A percentile compares a stretch with the other conserved stretches of the same genome.
These are phyloP conservation scores for Macrolepiota albuminosa DNA, from an alignment of 768 basidiomycete species.

Conservation along the genomic window DNA sequence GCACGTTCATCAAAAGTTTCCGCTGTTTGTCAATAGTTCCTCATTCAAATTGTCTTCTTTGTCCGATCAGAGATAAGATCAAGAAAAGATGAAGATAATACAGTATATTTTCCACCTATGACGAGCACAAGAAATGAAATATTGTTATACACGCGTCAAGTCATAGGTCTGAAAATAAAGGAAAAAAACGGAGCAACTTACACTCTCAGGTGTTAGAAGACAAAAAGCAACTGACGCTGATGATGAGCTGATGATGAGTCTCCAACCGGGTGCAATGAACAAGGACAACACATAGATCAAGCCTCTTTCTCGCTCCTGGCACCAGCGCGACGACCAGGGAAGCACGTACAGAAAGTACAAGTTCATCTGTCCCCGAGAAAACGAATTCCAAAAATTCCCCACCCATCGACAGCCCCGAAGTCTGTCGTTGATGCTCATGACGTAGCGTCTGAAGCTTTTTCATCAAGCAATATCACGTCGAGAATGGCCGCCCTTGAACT, in stretches of 20 bases:
- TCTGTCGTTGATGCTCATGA: not conserved
- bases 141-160: no score
- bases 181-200: no score
- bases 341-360: not conserved
- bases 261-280: no score
- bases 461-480: not conserved
- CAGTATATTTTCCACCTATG: no score
- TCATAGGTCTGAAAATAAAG: no score
- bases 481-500: not conserved
- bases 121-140: no score
- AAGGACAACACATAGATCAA: no score
- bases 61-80: constrained; percentile 29
- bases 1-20: not conserved
- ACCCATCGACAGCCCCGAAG: not conserved
- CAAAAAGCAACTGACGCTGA: no score
- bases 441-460: not conserved
- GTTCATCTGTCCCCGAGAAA: not conserved
- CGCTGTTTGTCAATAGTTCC: not conserved
- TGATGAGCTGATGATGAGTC: no score
- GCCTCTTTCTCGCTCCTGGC: not conserved
- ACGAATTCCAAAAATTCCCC: not conserved
- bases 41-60: constrained; percentile 14
- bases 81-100: not conserved
- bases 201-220: no score
- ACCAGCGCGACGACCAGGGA: not conserved